phyloP scores from a whole-genome alignment of 2,329 filamentous ascomycete species.

The Trematosphaeria pertusa region DNA sequence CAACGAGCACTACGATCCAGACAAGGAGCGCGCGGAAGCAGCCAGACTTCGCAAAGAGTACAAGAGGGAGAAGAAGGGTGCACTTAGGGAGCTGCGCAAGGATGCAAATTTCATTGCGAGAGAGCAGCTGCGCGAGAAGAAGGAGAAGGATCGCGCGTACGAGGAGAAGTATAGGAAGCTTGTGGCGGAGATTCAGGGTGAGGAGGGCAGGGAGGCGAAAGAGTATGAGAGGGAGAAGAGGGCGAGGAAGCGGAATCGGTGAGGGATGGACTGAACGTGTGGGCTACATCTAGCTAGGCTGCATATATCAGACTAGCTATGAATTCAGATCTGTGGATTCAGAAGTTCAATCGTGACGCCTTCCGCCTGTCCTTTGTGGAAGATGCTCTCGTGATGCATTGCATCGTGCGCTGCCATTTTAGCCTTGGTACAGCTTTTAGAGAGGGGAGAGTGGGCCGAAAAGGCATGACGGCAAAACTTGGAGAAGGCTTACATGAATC shows the following conservation, averaged over 20 bases:
- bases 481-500: too few species aligned
- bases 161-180: conserved; percentile 95
- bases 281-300: too few species aligned
- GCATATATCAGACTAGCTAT: too few species aligned
- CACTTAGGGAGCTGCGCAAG: conserved; percentile 91
- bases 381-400: too few species aligned
- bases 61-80: conserved; percentile 95
- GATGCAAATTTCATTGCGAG: conserved; percentile 93
- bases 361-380: too few species aligned
- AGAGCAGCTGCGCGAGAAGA: conserved; percentile 90
- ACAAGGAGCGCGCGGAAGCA: conserved; percentile 85
- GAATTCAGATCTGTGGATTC: too few species aligned
- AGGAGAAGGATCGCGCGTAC: conserved; percentile 89
- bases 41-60: conserved; percentile 87
- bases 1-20: conserved; percentile 94
- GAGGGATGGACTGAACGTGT: neutral
- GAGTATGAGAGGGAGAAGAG: conserved; percentile 87
- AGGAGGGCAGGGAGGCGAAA: conserved; percentile 87
- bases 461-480: too few species aligned
- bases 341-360: too few species aligned
- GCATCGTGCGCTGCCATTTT: too few species aligned
- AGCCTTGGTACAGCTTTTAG: too few species aligned
- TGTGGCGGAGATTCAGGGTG: conserved; percentile 92
- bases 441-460: too few species aligned
- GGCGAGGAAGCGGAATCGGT: conserved; percentile 63